phyloP scores from a whole-genome alignment of 1,284 basidiomycete genomes.

The Xanthoconium separans region DNA sequence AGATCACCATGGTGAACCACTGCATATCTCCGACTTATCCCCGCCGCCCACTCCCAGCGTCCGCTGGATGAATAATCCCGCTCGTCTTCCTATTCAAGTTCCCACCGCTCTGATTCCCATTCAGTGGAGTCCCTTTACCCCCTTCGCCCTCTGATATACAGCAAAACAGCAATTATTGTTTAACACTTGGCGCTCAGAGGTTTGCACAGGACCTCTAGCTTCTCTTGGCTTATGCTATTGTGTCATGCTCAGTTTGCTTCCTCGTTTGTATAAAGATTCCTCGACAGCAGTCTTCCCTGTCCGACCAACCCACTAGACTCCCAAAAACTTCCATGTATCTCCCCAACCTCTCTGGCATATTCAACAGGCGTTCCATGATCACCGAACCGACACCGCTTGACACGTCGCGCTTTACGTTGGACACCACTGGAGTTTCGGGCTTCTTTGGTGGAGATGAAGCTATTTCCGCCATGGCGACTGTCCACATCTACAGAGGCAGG shows the following conservation, averaged over 20 bases:
- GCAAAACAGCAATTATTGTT: not conserved
- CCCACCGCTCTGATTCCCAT: no score
- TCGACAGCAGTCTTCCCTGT: not conserved
- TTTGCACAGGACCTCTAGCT: not conserved
- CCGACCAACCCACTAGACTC: no score
- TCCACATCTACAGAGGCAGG: conserved; percentile 26
- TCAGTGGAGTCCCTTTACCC: not conserved
- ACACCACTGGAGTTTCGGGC: conserved; percentile 23
- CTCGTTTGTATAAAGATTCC: not conserved
- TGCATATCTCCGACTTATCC: not conserved
- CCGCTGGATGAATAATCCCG: not conserved
- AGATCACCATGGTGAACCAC: no score
- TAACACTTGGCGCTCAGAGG: not conserved
- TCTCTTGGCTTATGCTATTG: not conserved
- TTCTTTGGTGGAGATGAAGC: conserved; percentile 26
- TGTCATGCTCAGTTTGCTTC: not conserved
- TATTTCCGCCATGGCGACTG: conserved; percentile 31
- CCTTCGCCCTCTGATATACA: not conserved
- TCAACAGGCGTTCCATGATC: conserved; percentile 13
- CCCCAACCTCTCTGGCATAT: conserved; percentile 5
- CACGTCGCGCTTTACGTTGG: conserved; percentile 18
- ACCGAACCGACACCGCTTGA: conserved; percentile 9
- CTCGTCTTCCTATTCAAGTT: not conserved
- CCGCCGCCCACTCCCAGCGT: not conserved
- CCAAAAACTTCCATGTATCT: conserved; percentile 13